Evolutionary conservation across 305 asterid species (phyloP), one percentile per base, ranked within the genome.

Genomic region (Fraxinus floribunda): DNA sequence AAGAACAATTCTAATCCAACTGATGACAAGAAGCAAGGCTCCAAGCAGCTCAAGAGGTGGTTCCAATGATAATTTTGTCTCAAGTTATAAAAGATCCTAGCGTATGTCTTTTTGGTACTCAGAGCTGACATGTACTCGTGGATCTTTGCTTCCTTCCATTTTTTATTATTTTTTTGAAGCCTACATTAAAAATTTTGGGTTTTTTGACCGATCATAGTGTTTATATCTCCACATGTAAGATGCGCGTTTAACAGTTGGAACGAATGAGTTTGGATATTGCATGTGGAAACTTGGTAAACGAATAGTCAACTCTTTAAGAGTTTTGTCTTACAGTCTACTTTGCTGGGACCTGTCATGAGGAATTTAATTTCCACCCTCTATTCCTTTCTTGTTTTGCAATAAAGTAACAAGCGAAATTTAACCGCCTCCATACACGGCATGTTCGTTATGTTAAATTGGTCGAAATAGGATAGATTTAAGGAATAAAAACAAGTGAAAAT

Each of bases 21-120:
- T 20, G 89, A 83, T 38, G 88, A 81, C 82, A 88, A 86, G 82
- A 89, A 86, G 84, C 92, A 85, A 81, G 89, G 92, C 20, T 83
- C 91, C 24, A 96, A 91, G 88, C 89, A 83, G 84, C 94, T 93
- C 29, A 90, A 89, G 84, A 92, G 98, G 87, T 94, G 99, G 98
- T 96, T 94, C 79, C 95, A 94, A 83, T 84, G 90, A 52, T 91
- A 90, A 89, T 36, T 38, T 38, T 5, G 2, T 76, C 39, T 0
- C 68, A 73, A 64, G 81, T 77, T 24, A 7, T 22, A 22, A 29
- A 20, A 62, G 72, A 7, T 62, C 7, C 13, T 7, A 8, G 18
- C 24, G 30, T 62, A 7, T 22, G 2, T 22, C 3, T 62, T 62
- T 3, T 22, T 22, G 11, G 1, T 8, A 62, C 30, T 22, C 22